phyloP scores from a whole-genome alignment of 495 filamentous ascomycete genomes.

The Immersiella caudata region DNA sequence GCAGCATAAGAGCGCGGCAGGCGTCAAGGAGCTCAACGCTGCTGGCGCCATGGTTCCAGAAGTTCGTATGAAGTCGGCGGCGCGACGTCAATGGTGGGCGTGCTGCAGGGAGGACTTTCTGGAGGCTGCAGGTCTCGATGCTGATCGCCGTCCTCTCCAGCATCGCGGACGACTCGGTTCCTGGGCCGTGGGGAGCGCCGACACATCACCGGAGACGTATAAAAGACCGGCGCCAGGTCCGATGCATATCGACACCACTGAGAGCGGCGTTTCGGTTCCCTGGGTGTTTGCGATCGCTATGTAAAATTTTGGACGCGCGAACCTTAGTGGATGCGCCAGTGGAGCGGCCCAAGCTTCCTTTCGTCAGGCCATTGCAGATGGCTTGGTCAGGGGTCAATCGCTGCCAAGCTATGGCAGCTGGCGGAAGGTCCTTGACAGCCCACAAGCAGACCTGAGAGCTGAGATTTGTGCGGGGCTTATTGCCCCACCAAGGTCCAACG shows the following conservation, averaged over 20 bases:
- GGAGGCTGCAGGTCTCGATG: constrained; percentile 72
- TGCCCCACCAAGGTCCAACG: constrained; percentile 11
- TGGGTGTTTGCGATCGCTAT: not conserved
- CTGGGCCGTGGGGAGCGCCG: not conserved
- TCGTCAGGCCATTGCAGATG: constrained; percentile 7
- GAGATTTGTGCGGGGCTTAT: constrained; percentile 14
- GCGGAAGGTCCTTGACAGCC: not conserved
- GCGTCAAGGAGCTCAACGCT: constrained; percentile 57
- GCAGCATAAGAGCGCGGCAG: constrained; percentile 46
- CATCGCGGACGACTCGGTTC: constrained; percentile 54
- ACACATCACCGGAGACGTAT: constrained; percentile 3
- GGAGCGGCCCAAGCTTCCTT: constrained; percentile 12
- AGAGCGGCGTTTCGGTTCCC: constrained; percentile 1
- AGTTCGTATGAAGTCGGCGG: constrained; percentile 63
- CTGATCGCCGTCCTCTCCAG: constrained; percentile 80
- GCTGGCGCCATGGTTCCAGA: constrained; percentile 67
- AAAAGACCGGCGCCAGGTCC: not conserved
- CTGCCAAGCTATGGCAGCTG: constrained; percentile 2
- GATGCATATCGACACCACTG: not conserved
- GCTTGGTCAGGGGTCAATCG: not conserved
- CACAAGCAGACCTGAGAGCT: not conserved
- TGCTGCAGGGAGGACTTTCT: constrained; percentile 60
- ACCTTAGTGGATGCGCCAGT: constrained; percentile 12
- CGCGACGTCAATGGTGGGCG: constrained; percentile 58
- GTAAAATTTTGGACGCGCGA: constrained; percentile 18